Evolutionary conservation across 2,329 filamentous ascomycete species (phyloP), one percentile per base, ranked within the genome.

Genomic region (Acrodontium crateriforme): DNA sequence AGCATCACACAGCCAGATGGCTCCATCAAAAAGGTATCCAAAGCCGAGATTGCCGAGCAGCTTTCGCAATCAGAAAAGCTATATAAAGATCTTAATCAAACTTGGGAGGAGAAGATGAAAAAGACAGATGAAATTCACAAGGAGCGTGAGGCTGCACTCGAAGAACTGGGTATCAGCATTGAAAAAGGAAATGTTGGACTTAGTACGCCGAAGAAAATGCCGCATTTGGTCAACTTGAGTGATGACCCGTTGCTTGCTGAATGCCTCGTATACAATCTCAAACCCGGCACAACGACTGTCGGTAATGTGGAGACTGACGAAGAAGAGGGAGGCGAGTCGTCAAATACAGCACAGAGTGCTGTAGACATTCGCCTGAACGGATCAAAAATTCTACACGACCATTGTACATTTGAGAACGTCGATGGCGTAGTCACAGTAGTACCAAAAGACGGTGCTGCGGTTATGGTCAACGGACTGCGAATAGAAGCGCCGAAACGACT

Each of bases 121-220:
- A 94, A 91, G 59, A 98, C 89, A 0, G 89, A 98, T 53, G 75
- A 87, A 43, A 95, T 98, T 30, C 89, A 98, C 62, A 94, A 93
- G 52, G 89, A 98, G 56, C 75, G 89, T 41, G 89, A 98, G 56
- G 74, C 84, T 25, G 89, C 89, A 7, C 63, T 98, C 24, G 89
- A 98, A 59, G 89, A 98, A 53, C 69, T 98, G 23, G 89, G 89
- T 40, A 95, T 98, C 57, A 95, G 85, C 55, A 98, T 98, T 41
- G 89, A 98, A 52, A 98, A 98, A 55, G 89, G 89, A 5, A 94
- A 94, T 48, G 77, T 98, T 36, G 89, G 89, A 9, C 63, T 98
- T 36, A 87, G 83, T 35, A 95, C 85, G 12, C 89, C 89, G 1
- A 98, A 98, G 62, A 94, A 94, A 59, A 98, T 95, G 82, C 89